Percentiles rank a stretch among this genome's conserved stretches.
These are phyloP conservation scores for Botrytis byssoidea DNA, from an alignment of 2,329 filamentous ascomycete genomes.

Conservation along the genomic window DNA sequence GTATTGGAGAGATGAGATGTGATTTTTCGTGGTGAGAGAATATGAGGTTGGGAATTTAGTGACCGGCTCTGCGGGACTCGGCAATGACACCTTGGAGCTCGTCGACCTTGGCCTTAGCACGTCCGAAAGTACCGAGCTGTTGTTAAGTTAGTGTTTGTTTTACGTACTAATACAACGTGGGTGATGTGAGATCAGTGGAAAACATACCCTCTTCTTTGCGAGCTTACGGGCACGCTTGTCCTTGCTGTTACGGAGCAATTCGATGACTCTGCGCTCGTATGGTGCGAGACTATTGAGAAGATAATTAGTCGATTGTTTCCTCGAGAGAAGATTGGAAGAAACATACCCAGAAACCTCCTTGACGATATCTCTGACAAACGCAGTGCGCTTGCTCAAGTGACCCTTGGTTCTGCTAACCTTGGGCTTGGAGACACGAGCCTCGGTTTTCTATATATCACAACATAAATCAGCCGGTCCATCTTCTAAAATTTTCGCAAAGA, in stretches of 20 bases:
- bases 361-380: constrained; percentile 95
- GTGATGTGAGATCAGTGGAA: constrained; percentile 9
- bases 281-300: constrained; percentile 65
- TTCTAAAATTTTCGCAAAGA: constrained; percentile 41
- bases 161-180: not conserved
- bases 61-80: constrained; percentile 79
- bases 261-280: constrained; percentile 98
- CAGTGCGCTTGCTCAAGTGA: constrained; percentile 92
- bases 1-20: constrained; percentile 37
- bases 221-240: constrained; percentile 99
- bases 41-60: constrained; percentile 50
- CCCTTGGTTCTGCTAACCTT: constrained; percentile 87
- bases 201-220: constrained; percentile 94
- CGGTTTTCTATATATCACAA: constrained; percentile 69
- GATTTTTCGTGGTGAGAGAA: constrained; percentile 18
- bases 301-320: constrained; percentile 22
- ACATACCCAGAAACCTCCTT: constrained; percentile 96
- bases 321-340: constrained; percentile 19
- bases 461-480: constrained; percentile 35
- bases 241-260: constrained; percentile 98
- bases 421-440: constrained; percentile 72
- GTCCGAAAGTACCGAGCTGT: constrained; percentile 95
- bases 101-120: constrained; percentile 99
- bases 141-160: constrained; percentile 19
- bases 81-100: constrained; percentile 98